phyloP scores from a whole-genome alignment of 2,329 filamentous ascomycete species.

The Escovopsis sp. region DNA sequence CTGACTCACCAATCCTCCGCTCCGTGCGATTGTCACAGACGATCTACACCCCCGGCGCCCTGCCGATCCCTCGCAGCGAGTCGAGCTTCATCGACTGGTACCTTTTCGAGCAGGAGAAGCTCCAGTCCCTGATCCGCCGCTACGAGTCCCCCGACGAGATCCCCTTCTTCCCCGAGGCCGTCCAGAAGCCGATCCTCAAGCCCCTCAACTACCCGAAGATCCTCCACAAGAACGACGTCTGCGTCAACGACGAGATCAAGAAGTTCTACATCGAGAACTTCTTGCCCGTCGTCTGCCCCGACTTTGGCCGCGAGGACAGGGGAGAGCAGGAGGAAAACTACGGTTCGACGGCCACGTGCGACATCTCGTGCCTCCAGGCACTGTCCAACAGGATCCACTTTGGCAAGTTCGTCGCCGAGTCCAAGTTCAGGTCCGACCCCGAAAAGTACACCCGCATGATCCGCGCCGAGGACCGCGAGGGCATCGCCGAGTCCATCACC shows the following conservation, averaged over 20 bases:
- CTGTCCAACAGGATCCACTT: constrained; percentile 88
- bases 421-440: constrained; percentile 75
- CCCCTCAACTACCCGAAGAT: constrained; percentile 79
- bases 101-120: constrained; percentile 71
- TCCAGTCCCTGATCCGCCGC: constrained; percentile 86
- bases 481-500: constrained; percentile 82
- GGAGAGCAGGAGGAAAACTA: constrained; percentile 89
- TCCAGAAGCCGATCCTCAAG: constrained; percentile 71
- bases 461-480: constrained; percentile 60
- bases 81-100: constrained; percentile 92
- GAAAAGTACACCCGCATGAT: constrained; percentile 74
- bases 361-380: constrained; percentile 81
- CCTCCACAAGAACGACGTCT: constrained; percentile 76
- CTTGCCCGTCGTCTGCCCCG: constrained; percentile 68
- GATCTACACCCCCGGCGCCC: constrained; percentile 71
- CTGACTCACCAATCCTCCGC: not conserved
- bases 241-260: constrained; percentile 81
- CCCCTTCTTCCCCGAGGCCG: constrained; percentile 78
- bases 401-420: constrained; percentile 95
- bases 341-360: constrained; percentile 78
- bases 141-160: constrained; percentile 96
- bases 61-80: constrained; percentile 56
- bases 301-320: constrained; percentile 62
- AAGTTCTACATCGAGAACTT: constrained; percentile 69
- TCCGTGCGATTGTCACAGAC: constrained; percentile 25